Percentiles rank a stretch among this genome's conserved stretches.
Evolutionary conservation across 2,329 filamentous ascomycete species (phyloP).

Genomic region (Paraconiothyrium sp.): DNA sequence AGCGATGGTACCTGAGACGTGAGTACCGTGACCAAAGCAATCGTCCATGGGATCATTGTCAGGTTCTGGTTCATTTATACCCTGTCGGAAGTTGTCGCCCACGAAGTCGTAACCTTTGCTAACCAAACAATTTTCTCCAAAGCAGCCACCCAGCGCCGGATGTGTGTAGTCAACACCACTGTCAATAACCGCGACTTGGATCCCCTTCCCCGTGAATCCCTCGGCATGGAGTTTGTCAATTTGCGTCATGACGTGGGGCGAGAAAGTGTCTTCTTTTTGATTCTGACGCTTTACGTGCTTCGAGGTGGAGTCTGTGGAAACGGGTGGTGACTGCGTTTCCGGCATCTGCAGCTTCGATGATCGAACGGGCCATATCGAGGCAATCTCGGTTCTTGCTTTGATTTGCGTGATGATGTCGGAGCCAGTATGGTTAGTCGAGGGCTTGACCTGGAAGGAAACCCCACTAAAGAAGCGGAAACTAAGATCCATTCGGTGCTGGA

Average conservation of each 20-base stretch:
- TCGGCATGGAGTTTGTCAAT: slow-evolving; percentile 51
- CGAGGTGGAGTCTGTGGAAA: slow-evolving; percentile 5
- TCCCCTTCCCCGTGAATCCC: slow-evolving; percentile 58
- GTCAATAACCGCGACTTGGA: slow-evolving; percentile 58
- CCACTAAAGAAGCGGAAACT: slow-evolving; percentile 31
- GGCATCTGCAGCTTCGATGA: slow-evolving; percentile 17
- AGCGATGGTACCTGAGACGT: slow-evolving; percentile 66
- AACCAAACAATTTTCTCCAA: slow-evolving; percentile 67
- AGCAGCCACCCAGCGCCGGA: slow-evolving; percentile 70
- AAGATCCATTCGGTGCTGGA: slow-evolving; percentile 27
- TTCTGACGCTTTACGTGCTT: slow-evolving; percentile 22
- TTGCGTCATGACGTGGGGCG: slow-evolving; percentile 45
- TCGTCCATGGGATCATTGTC: slow-evolving; percentile 63
- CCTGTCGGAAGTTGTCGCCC: slow-evolving; percentile 57
- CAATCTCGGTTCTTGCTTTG: neutral
- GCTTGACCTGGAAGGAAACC: slow-evolving; percentile 26
- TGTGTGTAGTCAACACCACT: slow-evolving; percentile 66
- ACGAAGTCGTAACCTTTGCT: slow-evolving; percentile 66
- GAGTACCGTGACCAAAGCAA: slow-evolving; percentile 66
- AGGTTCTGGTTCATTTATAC: slow-evolving; percentile 52
- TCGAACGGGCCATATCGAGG: slow-evolving; percentile 25
- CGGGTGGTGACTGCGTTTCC: neutral
- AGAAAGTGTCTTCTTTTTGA: slow-evolving; percentile 25
- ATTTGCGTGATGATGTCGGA: slow-evolving; percentile 15
- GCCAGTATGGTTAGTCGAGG: slow-evolving; percentile 13